Evolutionary conservation across 441 rosid species (phyloP).

Genomic region (Aquilaria agallochum): DNA sequence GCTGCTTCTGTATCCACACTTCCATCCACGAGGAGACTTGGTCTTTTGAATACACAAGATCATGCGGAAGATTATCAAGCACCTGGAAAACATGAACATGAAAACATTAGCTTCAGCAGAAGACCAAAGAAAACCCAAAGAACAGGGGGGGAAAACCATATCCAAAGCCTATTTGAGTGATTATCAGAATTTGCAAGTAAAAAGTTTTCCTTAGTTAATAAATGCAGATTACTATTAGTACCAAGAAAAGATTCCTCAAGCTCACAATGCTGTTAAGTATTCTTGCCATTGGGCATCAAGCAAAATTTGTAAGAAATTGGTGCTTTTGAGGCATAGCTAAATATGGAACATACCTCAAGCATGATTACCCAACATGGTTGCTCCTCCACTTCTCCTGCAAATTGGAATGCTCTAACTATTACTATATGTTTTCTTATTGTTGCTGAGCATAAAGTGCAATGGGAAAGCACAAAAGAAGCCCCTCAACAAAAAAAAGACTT

Average conservation of each 20-base stretch:
- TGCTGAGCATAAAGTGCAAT: too few relatives aligned
- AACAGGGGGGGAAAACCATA: neutral
- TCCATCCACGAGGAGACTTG: constrained; percentile 92
- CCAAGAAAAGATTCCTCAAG: too few relatives aligned
- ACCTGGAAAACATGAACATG: constrained; percentile 47
- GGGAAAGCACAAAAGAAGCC: too few relatives aligned
- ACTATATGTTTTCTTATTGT: too few relatives aligned
- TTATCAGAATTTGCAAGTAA: constrained; percentile 6
- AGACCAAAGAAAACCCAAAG: neutral
- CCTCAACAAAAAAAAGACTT: too few relatives aligned
- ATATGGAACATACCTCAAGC: constrained; percentile 71
- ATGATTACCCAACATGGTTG: constrained; percentile 97
- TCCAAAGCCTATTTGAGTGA: constrained; percentile 2
- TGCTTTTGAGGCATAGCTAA: neutral
- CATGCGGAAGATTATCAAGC: constrained; percentile 97
- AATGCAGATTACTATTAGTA: constrained; percentile 1
- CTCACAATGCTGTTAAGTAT: too few relatives aligned
- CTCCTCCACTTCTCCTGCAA: constrained; percentile 58
- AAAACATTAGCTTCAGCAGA: neutral
- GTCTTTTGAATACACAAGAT: constrained; percentile 76
- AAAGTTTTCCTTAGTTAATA: constrained; percentile 5
- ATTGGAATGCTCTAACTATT: neutral
- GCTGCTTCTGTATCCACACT: constrained; percentile 85
- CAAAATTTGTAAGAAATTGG: too few relatives aligned
- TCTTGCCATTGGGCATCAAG: too few relatives aligned